Conservation (phyloP, 805 yeast genomes). For the Kazachstania psychrophila region DNA sequence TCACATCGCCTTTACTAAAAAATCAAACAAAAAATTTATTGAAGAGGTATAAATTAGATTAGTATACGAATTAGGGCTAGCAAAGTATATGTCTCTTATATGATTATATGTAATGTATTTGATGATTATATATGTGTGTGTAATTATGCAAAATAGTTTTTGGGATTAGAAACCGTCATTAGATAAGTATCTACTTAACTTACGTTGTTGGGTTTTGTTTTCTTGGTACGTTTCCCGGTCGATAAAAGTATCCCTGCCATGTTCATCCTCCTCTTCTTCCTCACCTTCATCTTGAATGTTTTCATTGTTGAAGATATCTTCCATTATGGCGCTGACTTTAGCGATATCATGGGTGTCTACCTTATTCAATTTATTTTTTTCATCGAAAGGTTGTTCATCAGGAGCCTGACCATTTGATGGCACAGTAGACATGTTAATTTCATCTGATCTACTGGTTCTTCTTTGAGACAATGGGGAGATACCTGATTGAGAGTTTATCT, state of each 20-base stretch:
- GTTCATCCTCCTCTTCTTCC: not conserved
- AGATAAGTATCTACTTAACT: constrained; percentile 5
- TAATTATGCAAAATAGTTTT: too few relatives aligned
- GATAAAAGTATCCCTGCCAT: not conserved
- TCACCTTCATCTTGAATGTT: constrained; percentile 1
- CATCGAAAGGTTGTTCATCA: not conserved
- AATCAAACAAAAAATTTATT: too few relatives aligned
- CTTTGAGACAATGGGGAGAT: constrained; percentile 1
- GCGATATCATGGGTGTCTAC: not conserved
- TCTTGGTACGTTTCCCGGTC: constrained; percentile 2
- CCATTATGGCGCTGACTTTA: not conserved
- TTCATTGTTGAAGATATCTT: not conserved
- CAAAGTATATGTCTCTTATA: too few relatives aligned
- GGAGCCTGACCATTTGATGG: not conserved
- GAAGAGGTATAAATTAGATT: too few relatives aligned
- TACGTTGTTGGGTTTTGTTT: constrained; percentile 5
- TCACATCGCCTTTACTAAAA: too few relatives aligned
- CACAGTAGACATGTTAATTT: not conserved
- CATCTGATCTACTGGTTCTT: too few relatives aligned
- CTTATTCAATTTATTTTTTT: not conserved
- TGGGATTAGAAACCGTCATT: too few relatives aligned
- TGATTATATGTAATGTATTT: too few relatives aligned
- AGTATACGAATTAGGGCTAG: too few relatives aligned
- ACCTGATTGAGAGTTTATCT: not conserved
- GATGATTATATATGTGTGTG: too few relatives aligned